Base-by-base conservation (phyloP, 2,329 filamentous ascomycete genomes). In the Pleomassaria siparia region DNA sequence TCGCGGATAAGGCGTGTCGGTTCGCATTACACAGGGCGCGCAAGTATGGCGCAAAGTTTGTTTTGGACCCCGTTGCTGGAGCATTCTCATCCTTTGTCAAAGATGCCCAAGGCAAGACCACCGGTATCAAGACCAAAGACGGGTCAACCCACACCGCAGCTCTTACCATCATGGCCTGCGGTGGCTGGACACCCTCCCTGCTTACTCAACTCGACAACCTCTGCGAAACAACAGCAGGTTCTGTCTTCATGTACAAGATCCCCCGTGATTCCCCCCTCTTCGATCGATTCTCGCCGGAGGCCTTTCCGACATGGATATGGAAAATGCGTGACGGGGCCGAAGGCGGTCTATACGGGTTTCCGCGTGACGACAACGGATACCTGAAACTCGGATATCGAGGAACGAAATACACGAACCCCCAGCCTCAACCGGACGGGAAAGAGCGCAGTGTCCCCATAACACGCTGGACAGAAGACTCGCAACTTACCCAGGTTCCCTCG, bases 181-280 rank as follows among this genome's bases (percentile, higher is more conserved):
- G 76, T 1, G 70, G 71, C 1, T 76, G 74, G 70, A 78, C 75
- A 0, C 75, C 74, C 0, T 56, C 64, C 2, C 51, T 78, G 1
- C 41, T 78, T 1, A 73, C 75, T 0, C 56, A 69, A 8, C 56
- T 76, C 13, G 42, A 76, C 35, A 61, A 62, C 0, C 56, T 80
- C 0, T 70, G 72, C n/a, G 77, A 81, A 55, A 72, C 77, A 0
- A 74, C 75, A 13, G 69, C 70, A 3, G 75, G 96, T 9, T 76
- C 76, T 32, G 72, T 81, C 25, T 83, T 85, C 62, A 91, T 91
- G 0, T 87, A 90, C 1, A 72, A 89, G 20, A 72, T 92, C 32
- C 89, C 90, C 71, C 76, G 91, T 55, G 81, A 78, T 41, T 83
- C 79, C 2, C 88, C 88, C 7, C 77, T 88, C 49, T 92, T 91